Evolutionary conservation across 768 basidiomycete species (phyloP).

Genomic region (Panus rudis): DNA sequence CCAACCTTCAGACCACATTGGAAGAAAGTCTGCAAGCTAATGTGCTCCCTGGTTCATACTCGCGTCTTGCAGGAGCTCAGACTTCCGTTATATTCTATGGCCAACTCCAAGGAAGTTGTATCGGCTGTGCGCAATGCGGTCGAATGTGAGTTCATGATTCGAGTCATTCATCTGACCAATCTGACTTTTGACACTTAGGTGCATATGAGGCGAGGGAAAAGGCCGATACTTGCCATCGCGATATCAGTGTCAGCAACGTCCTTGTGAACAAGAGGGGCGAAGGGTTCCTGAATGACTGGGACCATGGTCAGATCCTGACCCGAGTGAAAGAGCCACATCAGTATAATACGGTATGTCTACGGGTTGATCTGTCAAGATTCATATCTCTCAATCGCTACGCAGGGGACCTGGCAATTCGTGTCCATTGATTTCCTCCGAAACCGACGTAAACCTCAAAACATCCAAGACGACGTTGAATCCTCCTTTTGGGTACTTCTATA

Average conservation of each 20-base stretch:
- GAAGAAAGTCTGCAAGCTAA: too few species aligned
- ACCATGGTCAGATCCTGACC: background rate
- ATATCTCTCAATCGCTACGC: too few species aligned
- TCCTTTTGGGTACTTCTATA: slow-evolving; percentile 9
- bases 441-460: background rate
- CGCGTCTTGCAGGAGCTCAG: slow-evolving; percentile 4
- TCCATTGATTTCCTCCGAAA: slow-evolving; percentile 4
- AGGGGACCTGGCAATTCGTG: slow-evolving; percentile 13
- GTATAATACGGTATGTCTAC: background rate
- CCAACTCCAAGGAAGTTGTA: background rate
- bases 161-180: too few species aligned
- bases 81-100: background rate
- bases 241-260: slow-evolving; percentile 4
- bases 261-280: background rate
- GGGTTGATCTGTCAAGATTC: background rate
- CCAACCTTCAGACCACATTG: too few species aligned
- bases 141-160: background rate
- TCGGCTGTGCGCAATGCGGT: background rate
- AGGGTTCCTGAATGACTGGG: slow-evolving; percentile 7
- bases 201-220: too few species aligned
- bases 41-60: background rate
- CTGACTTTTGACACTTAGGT: too few species aligned
- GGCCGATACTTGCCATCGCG: slow-evolving; percentile 2
- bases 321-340: background rate
- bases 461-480: slow-evolving; percentile 11